phyloP scores from a whole-genome alignment of 352 stramenopile genomes.

The Phytophthora macrochlamydospora region DNA sequence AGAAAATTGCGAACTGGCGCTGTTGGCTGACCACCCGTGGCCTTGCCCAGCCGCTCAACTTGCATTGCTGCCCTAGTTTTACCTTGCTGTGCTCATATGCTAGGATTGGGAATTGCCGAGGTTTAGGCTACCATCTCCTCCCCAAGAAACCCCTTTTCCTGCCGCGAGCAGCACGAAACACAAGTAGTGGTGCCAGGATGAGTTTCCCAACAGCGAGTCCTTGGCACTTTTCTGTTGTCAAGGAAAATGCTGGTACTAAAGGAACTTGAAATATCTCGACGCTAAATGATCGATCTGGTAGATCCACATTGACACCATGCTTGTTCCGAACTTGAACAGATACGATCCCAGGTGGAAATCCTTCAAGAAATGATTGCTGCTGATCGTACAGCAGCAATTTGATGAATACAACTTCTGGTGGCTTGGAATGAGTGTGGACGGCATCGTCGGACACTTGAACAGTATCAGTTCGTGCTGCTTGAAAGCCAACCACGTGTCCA shows the following conservation, averaged over 20 bases:
- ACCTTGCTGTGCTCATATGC: too few relatives aligned
- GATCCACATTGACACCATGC: neutral
- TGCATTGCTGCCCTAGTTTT: too few relatives aligned
- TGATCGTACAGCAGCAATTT: neutral
- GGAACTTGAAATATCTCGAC: neutral
- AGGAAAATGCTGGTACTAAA: neutral
- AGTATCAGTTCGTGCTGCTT: neutral
- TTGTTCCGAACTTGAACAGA: neutral
- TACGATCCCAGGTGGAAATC: neutral
- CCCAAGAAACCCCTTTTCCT: too few relatives aligned
- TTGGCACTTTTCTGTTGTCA: constrained; percentile 7
- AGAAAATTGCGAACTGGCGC: too few relatives aligned
- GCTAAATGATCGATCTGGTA: constrained; percentile 1
- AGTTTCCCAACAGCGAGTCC: neutral
- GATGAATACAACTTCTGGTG: neutral
- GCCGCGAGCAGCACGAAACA: too few relatives aligned
- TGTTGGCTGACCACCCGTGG: too few relatives aligned
- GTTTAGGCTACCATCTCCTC: too few relatives aligned
- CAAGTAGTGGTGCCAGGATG: constrained; percentile 1
- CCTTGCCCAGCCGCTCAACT: too few relatives aligned
- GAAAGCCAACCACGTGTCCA: constrained; percentile 2
- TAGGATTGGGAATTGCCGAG: too few relatives aligned
- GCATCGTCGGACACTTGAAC: neutral
- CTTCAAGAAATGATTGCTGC: neutral
- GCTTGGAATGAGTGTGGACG: neutral